phyloP scores from a whole-genome alignment of 2,329 filamentous ascomycete genomes.

The Ilyonectria mors-panacis region DNA sequence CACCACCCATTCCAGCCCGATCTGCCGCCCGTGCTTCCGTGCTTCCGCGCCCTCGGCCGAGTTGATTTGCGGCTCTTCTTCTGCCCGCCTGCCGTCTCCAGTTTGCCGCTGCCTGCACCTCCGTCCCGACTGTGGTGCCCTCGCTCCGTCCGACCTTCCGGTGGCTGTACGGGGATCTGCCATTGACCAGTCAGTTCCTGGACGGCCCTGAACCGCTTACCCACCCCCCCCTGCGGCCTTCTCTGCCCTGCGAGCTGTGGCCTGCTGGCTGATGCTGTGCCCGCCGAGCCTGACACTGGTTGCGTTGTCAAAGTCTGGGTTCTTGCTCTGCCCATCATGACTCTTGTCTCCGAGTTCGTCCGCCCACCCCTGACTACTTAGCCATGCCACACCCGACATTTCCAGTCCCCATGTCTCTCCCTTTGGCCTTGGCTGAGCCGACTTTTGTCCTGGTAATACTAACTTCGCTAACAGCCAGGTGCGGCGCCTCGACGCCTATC shows the following conservation, averaged over 20 bases:
- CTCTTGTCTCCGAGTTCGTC: conserved; percentile 51
- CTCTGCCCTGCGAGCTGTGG: conserved; percentile 13
- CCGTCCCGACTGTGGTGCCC: conserved; percentile 21
- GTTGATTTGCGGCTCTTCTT: conserved; percentile 31
- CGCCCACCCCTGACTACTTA: conserved; percentile 33
- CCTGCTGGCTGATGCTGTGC: conserved; percentile 37
- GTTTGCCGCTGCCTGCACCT: conserved; percentile 19
- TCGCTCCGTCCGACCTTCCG: conserved; percentile 11
- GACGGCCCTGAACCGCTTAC: background rate
- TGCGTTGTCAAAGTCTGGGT: conserved; percentile 31
- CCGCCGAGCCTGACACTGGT: conserved; percentile 23
- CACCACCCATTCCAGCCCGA: conserved; percentile 17
- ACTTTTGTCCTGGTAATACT: conserved; percentile 28
- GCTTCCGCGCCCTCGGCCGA: conserved; percentile 26
- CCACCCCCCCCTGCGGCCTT: background rate
- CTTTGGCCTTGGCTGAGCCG: conserved; percentile 20
- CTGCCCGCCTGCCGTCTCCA: background rate
- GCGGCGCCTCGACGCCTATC: conserved; percentile 74
- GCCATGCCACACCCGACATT: conserved; percentile 4
- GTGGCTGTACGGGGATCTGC: conserved; percentile 8
- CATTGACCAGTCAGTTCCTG: conserved; percentile 16
- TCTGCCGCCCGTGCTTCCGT: conserved; percentile 28
- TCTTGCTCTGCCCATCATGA: conserved; percentile 42
- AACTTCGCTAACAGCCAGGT: conserved; percentile 65
- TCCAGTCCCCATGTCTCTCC: conserved; percentile 7